Evolutionary conservation across 2,329 filamentous ascomycete species (phyloP).

Genomic region (Lachnellula subtilissima): DNA sequence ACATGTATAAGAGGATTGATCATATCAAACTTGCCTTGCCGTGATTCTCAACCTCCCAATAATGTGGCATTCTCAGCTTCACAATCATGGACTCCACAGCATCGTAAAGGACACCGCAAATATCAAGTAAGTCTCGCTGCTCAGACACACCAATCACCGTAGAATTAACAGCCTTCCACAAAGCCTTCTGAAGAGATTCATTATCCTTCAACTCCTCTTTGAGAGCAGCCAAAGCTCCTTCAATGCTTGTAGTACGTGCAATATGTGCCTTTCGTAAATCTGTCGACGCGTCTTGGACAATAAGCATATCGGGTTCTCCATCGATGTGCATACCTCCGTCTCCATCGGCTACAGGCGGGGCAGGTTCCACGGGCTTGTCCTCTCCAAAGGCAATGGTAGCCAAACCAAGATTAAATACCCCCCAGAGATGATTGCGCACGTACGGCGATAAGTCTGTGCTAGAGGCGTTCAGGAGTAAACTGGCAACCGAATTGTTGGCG

Average conservation of each 20-base stretch:
- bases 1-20: neutral
- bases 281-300: slow-evolving; percentile 42
- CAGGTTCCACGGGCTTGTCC: slow-evolving; percentile 32
- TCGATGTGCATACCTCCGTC: slow-evolving; percentile 19
- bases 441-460: slow-evolving; percentile 61
- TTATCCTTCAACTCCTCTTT: slow-evolving; percentile 45
- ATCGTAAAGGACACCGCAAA: slow-evolving; percentile 47
- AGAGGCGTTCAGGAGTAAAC: slow-evolving; percentile 52
- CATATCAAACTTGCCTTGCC: slow-evolving; percentile 32
- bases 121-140: slow-evolving; percentile 46
- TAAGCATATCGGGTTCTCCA: slow-evolving; percentile 34
- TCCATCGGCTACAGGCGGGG: slow-evolving; percentile 11
- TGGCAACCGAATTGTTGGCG: slow-evolving; percentile 49
- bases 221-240: slow-evolving; percentile 42
- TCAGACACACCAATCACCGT: slow-evolving; percentile 43
- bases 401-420: slow-evolving; percentile 54
- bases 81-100: slow-evolving; percentile 43
- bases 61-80: slow-evolving; percentile 43
- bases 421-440: slow-evolving; percentile 55
- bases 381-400: slow-evolving; percentile 62
- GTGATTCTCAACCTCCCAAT: slow-evolving; percentile 38
- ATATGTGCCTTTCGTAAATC: slow-evolving; percentile 43
- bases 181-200: slow-evolving; percentile 38
- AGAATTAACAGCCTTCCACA: slow-evolving; percentile 49
- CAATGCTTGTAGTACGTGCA: slow-evolving; percentile 44